Base-by-base conservation (phyloP, 163 green algal genomes). In the Chlorella variabilis region DNA sequence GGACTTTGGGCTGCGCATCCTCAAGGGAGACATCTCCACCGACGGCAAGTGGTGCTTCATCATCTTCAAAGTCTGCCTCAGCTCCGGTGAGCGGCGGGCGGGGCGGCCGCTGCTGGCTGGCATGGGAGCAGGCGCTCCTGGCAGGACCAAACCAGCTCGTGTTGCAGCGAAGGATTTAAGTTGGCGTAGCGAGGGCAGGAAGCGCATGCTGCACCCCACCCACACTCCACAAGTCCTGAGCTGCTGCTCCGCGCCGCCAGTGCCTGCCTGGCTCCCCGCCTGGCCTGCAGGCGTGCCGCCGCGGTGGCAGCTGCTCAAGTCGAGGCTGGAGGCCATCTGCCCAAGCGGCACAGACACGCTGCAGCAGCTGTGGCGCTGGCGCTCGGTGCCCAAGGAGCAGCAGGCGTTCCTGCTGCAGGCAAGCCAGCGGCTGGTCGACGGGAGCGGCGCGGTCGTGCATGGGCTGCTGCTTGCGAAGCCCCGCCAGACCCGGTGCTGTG, bases 31-130 rank as follows among this genome's bases (percentile, higher is more conserved):
- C 75, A 88, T 94, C 36, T 85, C 75, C 5, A 94, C 89, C 4
- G 92, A 95, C 59, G 92, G 91, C 27, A 82, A 86, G 38, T 95
- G 92, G 92, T 91, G 85, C 70, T 94, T 94, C 75, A 78, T 95
- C 20, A 88, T 95, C 38, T 86, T 95, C 61, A 84, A 79, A 38
- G 90, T 93, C 48, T 39, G 73, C 56, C 82, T 86, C 6, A 70
- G 27, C 54, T 62, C 61, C 9, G 68, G 56, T 82, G 62, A 29
- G 59, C 18, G 8, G 27, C 20, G 9, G n/a, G 27, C n/a, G n/a
- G 51, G 20, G 25, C 51, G 9, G 51, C 51, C 4, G 51, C 15
- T 8, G 51, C 7, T 25, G 51, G 4, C 20, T 62, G 18, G 51
- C 15, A n/a, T 8, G 51, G 51, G 20, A 62, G 21, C 15, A n/a